Conservation (phyloP, 257 asterid species). For the Paraleonurus japonicus region DNA sequence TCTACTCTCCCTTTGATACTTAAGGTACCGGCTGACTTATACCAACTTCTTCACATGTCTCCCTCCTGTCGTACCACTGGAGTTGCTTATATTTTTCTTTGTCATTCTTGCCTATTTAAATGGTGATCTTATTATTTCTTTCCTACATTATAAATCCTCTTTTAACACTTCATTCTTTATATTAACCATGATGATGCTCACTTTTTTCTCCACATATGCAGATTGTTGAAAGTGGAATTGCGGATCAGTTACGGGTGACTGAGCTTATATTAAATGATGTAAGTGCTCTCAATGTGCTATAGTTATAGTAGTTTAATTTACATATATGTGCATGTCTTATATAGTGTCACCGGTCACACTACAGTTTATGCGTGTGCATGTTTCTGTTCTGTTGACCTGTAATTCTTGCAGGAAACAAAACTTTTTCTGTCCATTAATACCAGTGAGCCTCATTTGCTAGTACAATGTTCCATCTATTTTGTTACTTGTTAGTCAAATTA, state of each 20-base stretch:
- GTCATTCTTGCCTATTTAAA: slow-evolving; percentile 6
- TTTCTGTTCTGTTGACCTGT: slow-evolving; percentile 13
- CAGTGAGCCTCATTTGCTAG: not conserved
- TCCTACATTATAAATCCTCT: slow-evolving; percentile 2
- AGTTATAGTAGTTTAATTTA: slow-evolving; percentile 3
- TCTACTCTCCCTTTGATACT: slow-evolving; percentile 83
- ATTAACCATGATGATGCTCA: not conserved
- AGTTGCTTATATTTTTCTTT: slow-evolving; percentile 8
- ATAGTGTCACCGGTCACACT: not conserved
- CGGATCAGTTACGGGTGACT: slow-evolving; percentile 74
- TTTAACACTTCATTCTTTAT: slow-evolving; percentile 15
- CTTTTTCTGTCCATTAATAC: slow-evolving; percentile 4
- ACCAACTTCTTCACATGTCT: slow-evolving; percentile 24
- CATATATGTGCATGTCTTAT: slow-evolving; percentile 12
- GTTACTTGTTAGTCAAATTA: not conserved
- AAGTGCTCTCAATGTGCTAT: slow-evolving; percentile 34
- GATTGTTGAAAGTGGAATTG: slow-evolving; percentile 85
- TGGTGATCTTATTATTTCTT: slow-evolving; percentile 15
- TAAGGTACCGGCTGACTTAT: slow-evolving; percentile 53
- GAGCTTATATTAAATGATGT: slow-evolving; percentile 86
- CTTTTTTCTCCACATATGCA: slow-evolving; percentile 36
- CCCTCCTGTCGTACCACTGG: not conserved
- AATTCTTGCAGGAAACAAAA: not conserved
- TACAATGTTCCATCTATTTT: not conserved
- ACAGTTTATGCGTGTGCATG: slow-evolving; percentile 4